Evolutionary conservation across 345 rosid species (phyloP), one percentile per base, ranked within the genome.

Genomic region (Trapa bicornis): DNA sequence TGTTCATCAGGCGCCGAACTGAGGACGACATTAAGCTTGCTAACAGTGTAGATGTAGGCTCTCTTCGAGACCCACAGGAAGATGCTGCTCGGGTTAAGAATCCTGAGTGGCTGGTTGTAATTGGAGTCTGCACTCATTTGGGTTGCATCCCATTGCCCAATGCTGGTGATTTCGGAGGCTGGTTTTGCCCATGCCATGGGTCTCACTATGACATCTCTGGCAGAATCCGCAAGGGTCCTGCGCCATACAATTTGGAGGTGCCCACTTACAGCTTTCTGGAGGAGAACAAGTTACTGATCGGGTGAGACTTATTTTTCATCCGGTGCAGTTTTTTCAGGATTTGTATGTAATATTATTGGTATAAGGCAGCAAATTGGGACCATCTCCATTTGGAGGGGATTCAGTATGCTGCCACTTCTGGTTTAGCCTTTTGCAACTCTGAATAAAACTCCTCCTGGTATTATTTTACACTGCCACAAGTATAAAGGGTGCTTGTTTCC

Each of bases 101-200:
- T 65, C 87, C 87, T 0, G 87, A 83, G 73, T 85, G 89, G 89
- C 89, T 85, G 67, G 66, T 85, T 38, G 85, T 85, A 15, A 37
- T 85, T 12, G 89, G 89, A 13, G 86, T 84, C 48, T 84, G 89
- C 79, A 84, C 89, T 48, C 89, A 85, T 68, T 65, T 85, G 78
- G 89, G 89, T 38, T 85, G 87, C 83, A 83, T 85, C 72, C 89
- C 89, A 12, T 71, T 84, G 61, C 84, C 86, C 0, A 82, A 84
- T 74, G 84, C 89, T 57, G 89, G 89, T 54, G 88, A 84, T 47
- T 84, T 75, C 71, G 86, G 84, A 39, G 89, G 86, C 35, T 84
- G 86, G 89, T 84, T 84, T 73, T 84, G 89, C 78, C 86, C 85
- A 1, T 84, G 89, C 75, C 89, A 84, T 33, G 89, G 89, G 8